Evolutionary conservation across 208 protist species (phyloP), one percentile per base, ranked within the genome.

Genomic region (Wallacemonas sp.): DNA sequence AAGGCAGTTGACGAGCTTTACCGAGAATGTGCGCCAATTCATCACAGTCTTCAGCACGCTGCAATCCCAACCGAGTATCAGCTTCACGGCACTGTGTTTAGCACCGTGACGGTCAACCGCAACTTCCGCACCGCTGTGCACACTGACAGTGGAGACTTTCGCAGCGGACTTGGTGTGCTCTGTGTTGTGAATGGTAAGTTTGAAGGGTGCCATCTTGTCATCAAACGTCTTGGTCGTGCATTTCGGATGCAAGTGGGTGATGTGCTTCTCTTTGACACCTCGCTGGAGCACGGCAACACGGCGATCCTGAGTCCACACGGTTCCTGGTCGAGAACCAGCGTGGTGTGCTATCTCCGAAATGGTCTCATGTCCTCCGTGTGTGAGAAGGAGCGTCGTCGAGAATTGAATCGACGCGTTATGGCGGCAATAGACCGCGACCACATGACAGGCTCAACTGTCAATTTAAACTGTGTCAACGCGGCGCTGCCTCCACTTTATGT

Each of bases 61-160:
- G 84, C 82, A 44, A 96, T 96, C 65, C 90, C 93, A 6, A 44
- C 72, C 2, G 68, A 76, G 53, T 91, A 84, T 66, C 81, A 86
- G 60, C 67, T 97, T 6, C 86, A 80, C 64, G 78, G 75, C 19
- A 96, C 90, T 17, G 90, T 91, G 0, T 97, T 97, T 73, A 94
- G 88, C 71, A 97, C 93, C 31, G 68, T 96, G 44, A 96, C 90
- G 11, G 90, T 97, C 4, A 97, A 97, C 66, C 62, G 72, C 51
- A 91, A 93, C 64, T 97, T 97, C 66, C 71, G 93, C 44, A 96
- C 90, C 11, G 90, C 90, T 9, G 83, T 90, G 34, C 93, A 97
- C 72, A 89, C 79, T 1, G 93, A 97, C 66, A 80, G 47, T 26
- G 90, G 90, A 11, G 93, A 96, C 54, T 97, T 97, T 65, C 70